Conservation (phyloP, 208 protist genomes). For the Acanthamoeba triangularis region DNA sequence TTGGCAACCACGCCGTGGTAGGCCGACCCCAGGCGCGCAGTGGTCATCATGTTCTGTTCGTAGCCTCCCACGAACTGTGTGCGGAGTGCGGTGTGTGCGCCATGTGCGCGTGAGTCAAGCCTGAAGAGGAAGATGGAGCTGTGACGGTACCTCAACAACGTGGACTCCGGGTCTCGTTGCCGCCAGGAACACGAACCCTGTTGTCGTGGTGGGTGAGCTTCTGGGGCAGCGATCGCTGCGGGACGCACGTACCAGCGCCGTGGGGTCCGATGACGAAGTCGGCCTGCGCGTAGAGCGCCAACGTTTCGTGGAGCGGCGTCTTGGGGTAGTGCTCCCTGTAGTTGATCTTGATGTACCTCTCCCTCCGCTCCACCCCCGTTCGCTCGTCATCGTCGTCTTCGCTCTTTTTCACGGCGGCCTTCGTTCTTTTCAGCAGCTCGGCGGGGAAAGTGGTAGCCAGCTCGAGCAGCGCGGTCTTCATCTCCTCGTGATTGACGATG, state of each 20-base stretch:
- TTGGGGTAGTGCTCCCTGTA: neutral
- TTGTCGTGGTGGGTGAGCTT: neutral
- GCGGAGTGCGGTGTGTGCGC: no score
- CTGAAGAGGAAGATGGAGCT: no score
- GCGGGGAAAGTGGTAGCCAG: neutral
- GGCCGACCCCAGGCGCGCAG: neutral
- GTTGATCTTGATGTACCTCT: slow-evolving; percentile 7
- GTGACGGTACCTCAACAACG: neutral
- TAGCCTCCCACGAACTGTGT: slow-evolving; percentile 1
- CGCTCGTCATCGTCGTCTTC: neutral
- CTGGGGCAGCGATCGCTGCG: neutral
- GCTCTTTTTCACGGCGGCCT: neutral
- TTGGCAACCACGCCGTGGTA: slow-evolving; percentile 31
- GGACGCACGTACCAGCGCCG: slow-evolving; percentile 5
- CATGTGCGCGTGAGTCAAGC: no score
- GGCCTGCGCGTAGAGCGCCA: slow-evolving; percentile 2
- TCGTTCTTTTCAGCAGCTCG: neutral
- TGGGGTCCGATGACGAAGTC: slow-evolving; percentile 24
- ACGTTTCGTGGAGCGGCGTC: neutral
- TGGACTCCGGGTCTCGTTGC: neutral
- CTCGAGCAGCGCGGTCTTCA: neutral
- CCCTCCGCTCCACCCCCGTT: neutral
- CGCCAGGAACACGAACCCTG: neutral
- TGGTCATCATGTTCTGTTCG: neutral
- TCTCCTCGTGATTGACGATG: slow-evolving; percentile 4